Base-by-base conservation (phyloP, 306 rosid species). In the Pterocarpus macrocarpus region DNA sequence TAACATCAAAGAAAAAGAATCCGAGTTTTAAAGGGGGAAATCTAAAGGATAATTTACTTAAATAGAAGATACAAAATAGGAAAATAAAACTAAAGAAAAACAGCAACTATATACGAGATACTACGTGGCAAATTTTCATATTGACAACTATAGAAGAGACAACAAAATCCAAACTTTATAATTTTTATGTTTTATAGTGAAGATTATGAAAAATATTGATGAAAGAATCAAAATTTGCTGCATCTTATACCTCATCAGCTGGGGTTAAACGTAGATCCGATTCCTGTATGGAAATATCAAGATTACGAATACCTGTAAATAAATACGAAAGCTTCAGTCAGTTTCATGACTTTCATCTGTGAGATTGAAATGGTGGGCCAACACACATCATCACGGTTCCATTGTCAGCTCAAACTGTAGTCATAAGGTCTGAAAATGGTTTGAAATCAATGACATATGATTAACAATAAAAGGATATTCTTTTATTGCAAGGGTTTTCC, bases 241-340 rank as follows among this genome's bases (percentile, higher is more conserved):
- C 53, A 69, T 34, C 14, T 43, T 38, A 73, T 90, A 93, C 98
- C 97, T 93, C 94, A 70, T 93, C 99, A 7, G 71, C 82, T 10
- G 88, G 92, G 76, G 91, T 84, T 82, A 90, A 84, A 56, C 76
- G 87, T 43, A 95, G 88, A 91, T 95, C 98, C 50, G 87, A 80
- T 83, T 89, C 94, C 82, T 86, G 90, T 64, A 91, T 87, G 74
- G 78, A 89, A 79, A 93, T 78, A 80, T 79, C 80, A 75, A 95
- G 73, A 75, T 91, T 85, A 84, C 63, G 83, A 35, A 90, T 84
- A 77, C 94, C 98, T 95, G 85, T 55, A 75, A 78, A 62, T 45
- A 79, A 30, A 80, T 81, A 65, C 35, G 71, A 59, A 74, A 32
- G 73, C 49, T 73, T 72, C 61, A 12, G 71, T 73, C 64, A 28